phyloP scores from a whole-genome alignment of 805 yeast species.

The Barnettozyma siamensis region DNA sequence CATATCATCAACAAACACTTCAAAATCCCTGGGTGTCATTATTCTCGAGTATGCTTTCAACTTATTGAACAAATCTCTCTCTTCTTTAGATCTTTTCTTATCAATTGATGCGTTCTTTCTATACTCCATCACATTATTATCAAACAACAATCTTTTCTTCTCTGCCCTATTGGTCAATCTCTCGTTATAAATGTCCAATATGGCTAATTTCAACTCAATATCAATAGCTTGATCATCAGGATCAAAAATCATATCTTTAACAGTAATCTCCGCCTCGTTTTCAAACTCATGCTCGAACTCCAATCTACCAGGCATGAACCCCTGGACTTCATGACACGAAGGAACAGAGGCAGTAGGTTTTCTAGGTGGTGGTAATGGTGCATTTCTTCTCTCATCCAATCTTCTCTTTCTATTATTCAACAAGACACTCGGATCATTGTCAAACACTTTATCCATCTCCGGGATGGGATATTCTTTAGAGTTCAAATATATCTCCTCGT shows the following conservation, averaged over 20 bases:
- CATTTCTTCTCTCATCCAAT: slow-evolving; percentile 63
- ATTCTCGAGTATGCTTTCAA: slow-evolving; percentile 78
- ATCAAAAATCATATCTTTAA: slow-evolving; percentile 93
- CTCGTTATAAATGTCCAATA: slow-evolving; percentile 84
- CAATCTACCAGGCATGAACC: slow-evolving; percentile 97
- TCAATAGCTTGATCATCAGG: slow-evolving; percentile 87
- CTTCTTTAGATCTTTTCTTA: slow-evolving; percentile 83
- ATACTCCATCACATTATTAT: slow-evolving; percentile 77
- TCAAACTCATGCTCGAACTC: slow-evolving; percentile 97
- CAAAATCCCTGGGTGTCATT: slow-evolving; percentile 77
- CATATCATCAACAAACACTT: slow-evolving; percentile 65
- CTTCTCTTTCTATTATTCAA: slow-evolving; percentile 61
- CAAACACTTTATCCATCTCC: slow-evolving; percentile 66
- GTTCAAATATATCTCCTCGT: slow-evolving; percentile 62
- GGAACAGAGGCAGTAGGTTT: slow-evolving; percentile 93
- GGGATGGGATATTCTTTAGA: slow-evolving; percentile 83
- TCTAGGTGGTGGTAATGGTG: slow-evolving; percentile 78
- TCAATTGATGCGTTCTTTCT: slow-evolving; percentile 75
- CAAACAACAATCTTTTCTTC: slow-evolving; percentile 74
- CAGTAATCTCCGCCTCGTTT: slow-evolving; percentile 91
- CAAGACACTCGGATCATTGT: slow-evolving; percentile 62
- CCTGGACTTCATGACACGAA: slow-evolving; percentile 93
- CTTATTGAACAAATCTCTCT: slow-evolving; percentile 70
- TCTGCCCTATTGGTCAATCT: slow-evolving; percentile 90
- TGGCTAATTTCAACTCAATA: slow-evolving; percentile 81